Base-by-base conservation (phyloP, 139 green algal genomes). In the Gonium pectorale region DNA sequence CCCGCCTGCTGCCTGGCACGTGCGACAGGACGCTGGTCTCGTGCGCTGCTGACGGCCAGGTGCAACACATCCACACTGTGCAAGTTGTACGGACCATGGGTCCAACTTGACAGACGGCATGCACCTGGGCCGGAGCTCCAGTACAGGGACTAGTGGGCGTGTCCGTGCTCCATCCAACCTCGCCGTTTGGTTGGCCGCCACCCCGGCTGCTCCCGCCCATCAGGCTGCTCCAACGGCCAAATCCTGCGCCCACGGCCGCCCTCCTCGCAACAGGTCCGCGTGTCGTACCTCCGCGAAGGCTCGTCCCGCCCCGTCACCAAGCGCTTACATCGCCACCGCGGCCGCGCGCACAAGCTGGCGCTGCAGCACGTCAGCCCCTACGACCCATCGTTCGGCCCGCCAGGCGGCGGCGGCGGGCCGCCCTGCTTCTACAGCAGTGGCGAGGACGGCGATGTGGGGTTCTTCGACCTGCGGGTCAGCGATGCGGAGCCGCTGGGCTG, bases 41-140 rank as follows among this genome's bases (percentile, higher is more conserved):
- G 33, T 95, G 91, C 69, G 91, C 91, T 4, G 89, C 91, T 6
- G 92, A 93, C 40, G 90, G 90, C 6, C 85, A 91, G 87, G 91
- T 91, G 29, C 27, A n/a, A n/a, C n/a, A n/a, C n/a, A n/a, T n/a
- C n/a, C n/a, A n/a, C n/a, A n/a, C n/a, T n/a, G n/a, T n/a, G n/a
- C n/a, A n/a, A n/a, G n/a, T n/a, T n/a, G n/a, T n/a, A n/a, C n/a
- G n/a, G n/a, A n/a, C n/a, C n/a, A n/a, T n/a, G n/a, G n/a, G n/a
- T n/a, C n/a, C n/a, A n/a, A n/a, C n/a, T n/a, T n/a, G n/a, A n/a
- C n/a, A n/a, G n/a, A n/a, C n/a, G n/a, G n/a, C n/a, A n/a, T n/a
- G n/a, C n/a, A n/a, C n/a, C n/a, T n/a, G n/a, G n/a, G n/a, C n/a
- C n/a, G n/a, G n/a, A n/a, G n/a, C n/a, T n/a, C n/a, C n/a, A n/a